Base-by-base conservation (phyloP, 768 basidiomycete genomes). In the Auricularia cornea region DNA sequence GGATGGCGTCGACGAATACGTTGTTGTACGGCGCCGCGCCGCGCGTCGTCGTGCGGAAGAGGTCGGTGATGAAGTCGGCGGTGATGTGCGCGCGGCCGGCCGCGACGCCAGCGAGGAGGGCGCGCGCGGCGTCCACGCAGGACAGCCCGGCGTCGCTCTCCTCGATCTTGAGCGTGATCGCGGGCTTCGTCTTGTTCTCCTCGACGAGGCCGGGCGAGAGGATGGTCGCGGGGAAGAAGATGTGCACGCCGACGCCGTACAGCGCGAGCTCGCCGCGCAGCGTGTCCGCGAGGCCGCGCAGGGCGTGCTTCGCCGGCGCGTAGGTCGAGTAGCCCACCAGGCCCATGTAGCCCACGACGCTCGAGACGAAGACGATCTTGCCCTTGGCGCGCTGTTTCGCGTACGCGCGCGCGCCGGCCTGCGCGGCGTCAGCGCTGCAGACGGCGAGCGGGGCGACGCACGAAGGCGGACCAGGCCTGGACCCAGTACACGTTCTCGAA, bases 211-310 rank as follows among this genome's bases (percentile, higher is more conserved):
- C 92, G 0, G 91, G 87, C 0, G 84, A 85, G 66, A 78, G 82
- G 78, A 97, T 95, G 1, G 91, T 91, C 1, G 81, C 81, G 0
- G 94, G 92, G 75, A 92, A 87, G 75, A 85, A 92, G 52, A 91
- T 83, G 66, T 94, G 92, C 5, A 92, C 83, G 60, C 80, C 78
- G 70, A 92, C 89, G 59, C 81, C 83, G 71, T 95, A 93, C 6
- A 94, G 77, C 65, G 86, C 76, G 59, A 92, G 77, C 70, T 96
- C 94, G 29, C 85, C 88, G 8, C 88, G 86, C 16, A 97, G 79
- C 0, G 87, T 81, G 64, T 97, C 94, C 16, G 90, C 91, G 0
- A 97, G 83, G 16, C 89, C 93, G 75, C 92, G 77, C 5, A 96
- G 72, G 8, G 94, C 94, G 68, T 90, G 88, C 71, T 96, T 96